Evolutionary conservation across 1,284 basidiomycete genomes (phyloP).

Genomic region (Mixia osmundae): DNA sequence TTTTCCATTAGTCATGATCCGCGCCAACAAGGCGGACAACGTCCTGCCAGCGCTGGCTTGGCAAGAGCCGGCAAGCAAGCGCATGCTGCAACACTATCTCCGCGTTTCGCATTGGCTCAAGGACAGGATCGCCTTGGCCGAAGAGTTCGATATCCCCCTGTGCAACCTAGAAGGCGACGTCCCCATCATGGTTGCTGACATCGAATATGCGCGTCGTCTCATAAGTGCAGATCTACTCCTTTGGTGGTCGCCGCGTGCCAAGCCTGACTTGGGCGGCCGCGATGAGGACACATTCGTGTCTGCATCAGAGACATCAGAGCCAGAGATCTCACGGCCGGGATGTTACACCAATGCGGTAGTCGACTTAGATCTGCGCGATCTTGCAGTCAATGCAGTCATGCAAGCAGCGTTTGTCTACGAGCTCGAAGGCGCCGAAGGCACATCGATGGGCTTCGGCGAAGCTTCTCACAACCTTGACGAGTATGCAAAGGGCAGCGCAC

Average conservation of each 20-base stretch:
- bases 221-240: conserved; percentile 69
- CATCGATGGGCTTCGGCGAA: conserved; percentile 77
- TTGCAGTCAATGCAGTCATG: conserved; percentile 81
- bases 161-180: conserved; percentile 70
- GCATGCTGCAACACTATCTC: conserved; percentile 68
- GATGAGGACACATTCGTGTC: conserved; percentile 28
- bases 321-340: conserved; percentile 66
- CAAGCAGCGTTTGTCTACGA: conserved; percentile 91
- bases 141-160: conserved; percentile 84
- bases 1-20: conserved; percentile 74
- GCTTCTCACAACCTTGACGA: conserved; percentile 77
- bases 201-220: conserved; percentile 71
- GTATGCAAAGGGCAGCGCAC: conserved; percentile 46
- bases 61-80: conserved; percentile 28
- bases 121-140: conserved; percentile 53
- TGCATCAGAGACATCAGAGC: conserved; percentile 49
- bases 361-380: conserved; percentile 67
- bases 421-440: conserved; percentile 51
- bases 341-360: conserved; percentile 83
- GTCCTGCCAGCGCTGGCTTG: conserved; percentile 27
- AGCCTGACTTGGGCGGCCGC: conserved; percentile 81
- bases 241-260: conserved; percentile 83
- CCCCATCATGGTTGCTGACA: conserved; percentile 61
- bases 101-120: conserved; percentile 55
- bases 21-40: conserved; percentile 36